These are phyloP conservation scores for Zalerion maritima DNA, from an alignment of 495 filamentous ascomycete species.

Conservation along the genomic window DNA sequence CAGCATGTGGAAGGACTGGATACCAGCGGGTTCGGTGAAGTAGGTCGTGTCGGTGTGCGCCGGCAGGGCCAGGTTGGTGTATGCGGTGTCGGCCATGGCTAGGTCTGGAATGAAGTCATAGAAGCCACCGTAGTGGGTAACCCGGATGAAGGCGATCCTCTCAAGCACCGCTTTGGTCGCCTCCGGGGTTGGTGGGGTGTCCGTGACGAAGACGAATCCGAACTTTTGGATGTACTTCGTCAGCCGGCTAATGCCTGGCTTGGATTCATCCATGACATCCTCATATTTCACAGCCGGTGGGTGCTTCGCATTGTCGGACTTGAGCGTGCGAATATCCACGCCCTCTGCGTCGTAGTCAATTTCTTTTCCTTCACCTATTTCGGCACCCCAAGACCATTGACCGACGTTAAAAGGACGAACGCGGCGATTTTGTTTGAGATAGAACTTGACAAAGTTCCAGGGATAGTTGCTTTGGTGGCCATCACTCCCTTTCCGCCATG, in stretches of 20 bases:
- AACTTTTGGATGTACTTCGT: constrained; percentile 30
- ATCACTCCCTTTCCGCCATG: constrained; percentile 26
- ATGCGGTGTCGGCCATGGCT: constrained; percentile 81
- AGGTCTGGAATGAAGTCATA: constrained; percentile 90
- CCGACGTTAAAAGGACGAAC: constrained; percentile 8
- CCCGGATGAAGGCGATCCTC: constrained; percentile 65
- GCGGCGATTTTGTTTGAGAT: constrained; percentile 19
- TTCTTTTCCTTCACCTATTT: constrained; percentile 21
- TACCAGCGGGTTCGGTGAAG: constrained; percentile 75
- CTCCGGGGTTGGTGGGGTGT: constrained; percentile 49
- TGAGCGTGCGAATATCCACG: constrained; percentile 31
- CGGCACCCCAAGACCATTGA: constrained; percentile 17
- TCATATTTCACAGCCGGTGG: constrained; percentile 17
- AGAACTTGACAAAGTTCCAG: constrained; percentile 35
- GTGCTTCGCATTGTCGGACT: constrained; percentile 6
- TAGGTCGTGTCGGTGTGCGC: constrained; percentile 91
- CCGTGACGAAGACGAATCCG: constrained; percentile 59
- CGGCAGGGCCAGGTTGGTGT: constrained; percentile 60
- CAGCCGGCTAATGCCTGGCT: constrained; percentile 37
- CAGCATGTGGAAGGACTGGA: constrained; percentile 82
- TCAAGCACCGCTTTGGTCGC: constrained; percentile 57
- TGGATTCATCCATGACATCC: constrained; percentile 39
- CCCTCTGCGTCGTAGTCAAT: constrained; percentile 44
- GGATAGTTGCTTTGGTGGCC: constrained; percentile 40
- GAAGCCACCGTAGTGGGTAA: constrained; percentile 89